These are phyloP conservation scores for Trematosphaeria pertusa DNA, from an alignment of 2,329 filamentous ascomycete genomes.

Conservation along the genomic window DNA sequence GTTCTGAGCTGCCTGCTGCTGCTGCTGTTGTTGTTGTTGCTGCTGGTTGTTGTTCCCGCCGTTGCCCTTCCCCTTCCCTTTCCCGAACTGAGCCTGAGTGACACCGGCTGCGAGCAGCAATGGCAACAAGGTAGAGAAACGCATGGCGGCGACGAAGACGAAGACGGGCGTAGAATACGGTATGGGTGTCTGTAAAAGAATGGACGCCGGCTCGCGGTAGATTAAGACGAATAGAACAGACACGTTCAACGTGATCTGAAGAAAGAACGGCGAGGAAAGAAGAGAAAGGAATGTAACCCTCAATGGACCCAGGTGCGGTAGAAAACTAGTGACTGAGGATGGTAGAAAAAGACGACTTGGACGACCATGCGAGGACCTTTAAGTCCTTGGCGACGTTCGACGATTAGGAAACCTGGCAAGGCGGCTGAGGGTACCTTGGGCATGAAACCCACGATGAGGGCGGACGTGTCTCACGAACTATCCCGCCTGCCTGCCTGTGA, in stretches of 20 bases:
- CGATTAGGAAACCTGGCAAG: constrained; percentile 29
- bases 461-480: constrained; percentile 46
- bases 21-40: constrained; percentile 25
- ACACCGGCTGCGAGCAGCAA: constrained; percentile 45
- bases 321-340: constrained; percentile 42
- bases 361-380: constrained; percentile 36
- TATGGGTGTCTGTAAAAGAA: constrained; percentile 39
- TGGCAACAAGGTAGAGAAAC: constrained; percentile 42
- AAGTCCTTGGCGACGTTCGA: constrained; percentile 46
- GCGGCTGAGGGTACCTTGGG: constrained; percentile 41
- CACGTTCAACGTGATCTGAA: constrained; percentile 51
- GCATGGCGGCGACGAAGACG: constrained; percentile 35
- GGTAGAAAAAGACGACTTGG: constrained; percentile 36
- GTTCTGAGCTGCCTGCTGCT: no score
- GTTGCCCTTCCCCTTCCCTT: constrained; percentile 12
- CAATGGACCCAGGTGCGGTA: constrained; percentile 32
- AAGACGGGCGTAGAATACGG: no score
- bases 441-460: constrained; percentile 52
- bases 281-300: constrained; percentile 52
- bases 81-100: constrained; percentile 42
- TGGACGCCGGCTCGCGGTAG: constrained; percentile 47
- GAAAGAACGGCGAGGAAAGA: constrained; percentile 43
- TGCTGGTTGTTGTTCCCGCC: constrained; percentile 21
- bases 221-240: constrained; percentile 46
- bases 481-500: constrained; percentile 34